Evolutionary conservation across 768 basidiomycete species (phyloP).

Genomic region (Xerocomellus chrysenteron): DNA sequence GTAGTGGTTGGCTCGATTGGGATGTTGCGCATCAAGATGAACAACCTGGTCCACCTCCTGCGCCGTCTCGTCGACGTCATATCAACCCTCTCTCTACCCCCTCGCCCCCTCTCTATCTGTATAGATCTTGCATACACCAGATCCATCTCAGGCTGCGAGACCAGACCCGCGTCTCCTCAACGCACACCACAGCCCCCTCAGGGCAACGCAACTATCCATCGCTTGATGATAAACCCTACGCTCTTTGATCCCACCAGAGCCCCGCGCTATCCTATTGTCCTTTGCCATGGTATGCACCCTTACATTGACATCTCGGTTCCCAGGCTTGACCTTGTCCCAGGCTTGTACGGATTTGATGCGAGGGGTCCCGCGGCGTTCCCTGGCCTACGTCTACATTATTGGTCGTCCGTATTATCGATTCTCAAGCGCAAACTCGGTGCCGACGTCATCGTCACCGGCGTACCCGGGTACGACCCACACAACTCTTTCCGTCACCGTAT

Average conservation of each 20-base stretch:
- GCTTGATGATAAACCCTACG: conserved; percentile 71
- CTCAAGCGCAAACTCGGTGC: conserved; percentile 81
- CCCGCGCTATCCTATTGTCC: conserved; percentile 87
- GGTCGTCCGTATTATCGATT: conserved; percentile 83
- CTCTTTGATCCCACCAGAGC: conserved; percentile 75
- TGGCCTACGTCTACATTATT: conserved; percentile 86
- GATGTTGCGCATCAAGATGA: conserved; percentile 29
- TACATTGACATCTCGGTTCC: neutral
- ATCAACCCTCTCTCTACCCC: conserved; percentile 53
- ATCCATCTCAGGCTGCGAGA: neutral
- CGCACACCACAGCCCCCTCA: conserved; percentile 16
- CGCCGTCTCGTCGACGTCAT: conserved; percentile 67
- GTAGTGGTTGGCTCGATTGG: neutral
- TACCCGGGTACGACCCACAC: conserved; percentile 69
- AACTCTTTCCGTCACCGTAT: neutral
- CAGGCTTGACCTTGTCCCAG: conserved; percentile 37
- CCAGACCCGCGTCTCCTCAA: neutral
- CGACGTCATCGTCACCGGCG: conserved; percentile 93
- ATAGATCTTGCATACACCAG: neutral
- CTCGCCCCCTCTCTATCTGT: no score
- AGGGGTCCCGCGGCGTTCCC: conserved; percentile 83
- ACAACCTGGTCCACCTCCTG: conserved; percentile 56
- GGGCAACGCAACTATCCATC: conserved; percentile 48
- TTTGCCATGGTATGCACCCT: conserved; percentile 79
- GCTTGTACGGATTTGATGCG: conserved; percentile 93